A percentile compares a stretch with the other conserved stretches of the same genome.
Evolutionary conservation across 2,329 filamentous ascomycete genomes (phyloP).

Genomic region (Aphanocladium album): DNA sequence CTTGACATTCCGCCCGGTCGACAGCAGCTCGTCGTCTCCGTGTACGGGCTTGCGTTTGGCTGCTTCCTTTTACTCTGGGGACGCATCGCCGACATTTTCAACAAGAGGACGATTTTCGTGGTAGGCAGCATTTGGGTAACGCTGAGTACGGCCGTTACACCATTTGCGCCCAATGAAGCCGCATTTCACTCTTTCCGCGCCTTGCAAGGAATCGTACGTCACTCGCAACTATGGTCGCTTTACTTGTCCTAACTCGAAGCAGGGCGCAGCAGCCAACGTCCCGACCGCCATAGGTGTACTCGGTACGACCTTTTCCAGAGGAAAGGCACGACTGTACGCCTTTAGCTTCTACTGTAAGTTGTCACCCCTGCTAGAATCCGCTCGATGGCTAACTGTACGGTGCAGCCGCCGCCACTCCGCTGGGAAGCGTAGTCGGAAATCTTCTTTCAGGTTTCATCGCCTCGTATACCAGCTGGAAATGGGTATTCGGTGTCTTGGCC

Average conservation of each 20-base stretch:
- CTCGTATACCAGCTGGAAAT: conserved; percentile 53
- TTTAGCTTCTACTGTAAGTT: conserved; percentile 50
- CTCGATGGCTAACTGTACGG: background rate
- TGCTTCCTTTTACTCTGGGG: conserved; percentile 59
- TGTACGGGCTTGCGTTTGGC: conserved; percentile 55
- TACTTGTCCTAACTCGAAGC: background rate
- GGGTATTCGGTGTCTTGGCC: conserved; percentile 56
- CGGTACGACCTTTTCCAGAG: conserved; percentile 55
- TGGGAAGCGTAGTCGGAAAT: conserved; percentile 56
- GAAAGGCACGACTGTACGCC: conserved; percentile 59
- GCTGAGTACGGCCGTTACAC: conserved; percentile 47
- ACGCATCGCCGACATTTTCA: conserved; percentile 55
- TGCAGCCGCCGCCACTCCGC: conserved; percentile 50
- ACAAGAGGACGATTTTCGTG: conserved; percentile 56
- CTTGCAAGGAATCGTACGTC: conserved; percentile 46
- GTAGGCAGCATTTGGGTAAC: conserved; percentile 54
- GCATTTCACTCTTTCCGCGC: conserved; percentile 57
- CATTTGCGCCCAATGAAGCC: conserved; percentile 57
- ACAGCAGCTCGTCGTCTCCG: conserved; percentile 56
- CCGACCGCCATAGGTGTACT: conserved; percentile 61
- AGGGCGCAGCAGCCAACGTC: conserved; percentile 56
- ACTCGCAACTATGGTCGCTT: no score
- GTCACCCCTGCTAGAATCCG: background rate
- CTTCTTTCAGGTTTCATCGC: conserved; percentile 54
- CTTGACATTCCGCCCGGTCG: conserved; percentile 46